Evolutionary conservation across 140 eudicot genomes (phyloP), one percentile per base, ranked within the genome.

Genomic region (Cichorium intybus): DNA sequence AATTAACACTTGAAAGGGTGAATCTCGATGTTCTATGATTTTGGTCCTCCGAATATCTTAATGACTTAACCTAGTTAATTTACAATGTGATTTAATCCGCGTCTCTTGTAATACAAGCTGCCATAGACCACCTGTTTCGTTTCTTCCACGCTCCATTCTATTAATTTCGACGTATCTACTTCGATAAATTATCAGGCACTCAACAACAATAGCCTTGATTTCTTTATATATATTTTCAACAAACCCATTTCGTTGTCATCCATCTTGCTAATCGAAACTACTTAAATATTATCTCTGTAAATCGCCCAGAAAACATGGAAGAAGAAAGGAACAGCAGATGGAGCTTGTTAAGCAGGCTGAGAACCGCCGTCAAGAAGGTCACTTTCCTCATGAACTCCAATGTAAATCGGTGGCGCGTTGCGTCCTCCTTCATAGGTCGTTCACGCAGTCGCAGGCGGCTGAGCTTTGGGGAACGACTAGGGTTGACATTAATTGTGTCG

Each of bases 331-430:
- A 37, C 49, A 48, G 29, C n/a, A 79, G 45, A 46, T 58, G 79
- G 73, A 27, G 55, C 24, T 60, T 89, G 76, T 31, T 86, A 54
- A 56, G 57, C 63, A 50, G 74, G 53, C 80, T 86, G 20, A 83
- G 61, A 52, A 78, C 68, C 47, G 83, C 81, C 0, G 85, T 89
- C 39, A 86, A 77, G 57, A 89, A 86, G 60, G 71, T 89, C 9
- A 83, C 62, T 10, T 73, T 83, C 24, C 60, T 89, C 39, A 39
- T 86, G 62, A 71, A 81, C 24, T 75, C 81, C 56, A 78, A 73
- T 20, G 9, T 84, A 1, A 70, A 73, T 56, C 65, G 71, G 43
- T 81, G 79, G 84, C 75, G 79, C 60, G 39, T 86, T 2, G 78
- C 81, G 3, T 81, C 87, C 11, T 6, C 77, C n/a, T 62, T 66